Conservation (phyloP, 1,139 yeast genomes). For the Protomyces arabidopsidicola region DNA sequence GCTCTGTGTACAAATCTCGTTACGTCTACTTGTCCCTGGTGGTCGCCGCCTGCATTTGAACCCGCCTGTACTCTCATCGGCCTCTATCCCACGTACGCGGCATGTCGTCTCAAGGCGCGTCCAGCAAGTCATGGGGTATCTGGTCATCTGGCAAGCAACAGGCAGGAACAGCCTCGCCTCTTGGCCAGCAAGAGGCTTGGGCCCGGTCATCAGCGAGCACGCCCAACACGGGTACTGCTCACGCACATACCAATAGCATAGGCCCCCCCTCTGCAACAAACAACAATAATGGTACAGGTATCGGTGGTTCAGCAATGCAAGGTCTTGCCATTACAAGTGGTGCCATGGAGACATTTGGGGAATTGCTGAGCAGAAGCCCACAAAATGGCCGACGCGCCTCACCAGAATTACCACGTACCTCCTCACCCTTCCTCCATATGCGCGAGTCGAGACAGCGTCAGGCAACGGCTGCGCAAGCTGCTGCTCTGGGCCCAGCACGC, state of each 20-base stretch:
- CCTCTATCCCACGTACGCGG: too few relatives aligned
- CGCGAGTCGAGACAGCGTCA: constrained; percentile 12
- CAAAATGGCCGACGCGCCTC: constrained; percentile 24
- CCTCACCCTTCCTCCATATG: constrained; percentile 12
- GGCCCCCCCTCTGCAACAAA: neutral
- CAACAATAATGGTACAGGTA: neutral
- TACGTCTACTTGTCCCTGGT: too few relatives aligned
- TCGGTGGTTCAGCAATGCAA: neutral
- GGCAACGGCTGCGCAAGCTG: constrained; percentile 25
- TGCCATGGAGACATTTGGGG: constrained; percentile 13
- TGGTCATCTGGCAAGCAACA: neutral
- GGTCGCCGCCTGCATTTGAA: too few relatives aligned
- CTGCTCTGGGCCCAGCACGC: constrained; percentile 11
- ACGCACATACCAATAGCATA: neutral
- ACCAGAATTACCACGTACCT: constrained; percentile 15
- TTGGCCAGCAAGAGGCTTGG: neutral
- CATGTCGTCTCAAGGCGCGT: neutral
- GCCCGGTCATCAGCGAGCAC: neutral
- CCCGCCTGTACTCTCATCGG: too few relatives aligned
- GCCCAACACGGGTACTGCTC: neutral
- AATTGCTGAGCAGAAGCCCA: constrained; percentile 17
- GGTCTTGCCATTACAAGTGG: constrained; percentile 1
- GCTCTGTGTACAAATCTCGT: too few relatives aligned
- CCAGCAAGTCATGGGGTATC: neutral
- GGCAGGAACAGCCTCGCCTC: neutral